Conservation (phyloP, 805 yeast species). For the Zygotorulaspora danielsina region DNA sequence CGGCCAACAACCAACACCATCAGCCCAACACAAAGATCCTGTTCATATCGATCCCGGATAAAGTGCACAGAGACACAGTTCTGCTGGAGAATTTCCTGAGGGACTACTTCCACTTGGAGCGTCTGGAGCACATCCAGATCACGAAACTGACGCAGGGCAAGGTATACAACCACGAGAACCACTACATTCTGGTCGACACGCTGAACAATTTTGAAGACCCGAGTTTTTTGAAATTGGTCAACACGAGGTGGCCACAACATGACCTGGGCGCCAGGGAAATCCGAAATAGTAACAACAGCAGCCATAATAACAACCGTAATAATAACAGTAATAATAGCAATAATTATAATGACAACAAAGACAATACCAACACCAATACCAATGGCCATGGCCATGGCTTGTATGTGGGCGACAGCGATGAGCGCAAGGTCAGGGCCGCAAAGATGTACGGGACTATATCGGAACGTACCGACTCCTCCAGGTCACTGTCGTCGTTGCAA, state of each 20-base stretch:
- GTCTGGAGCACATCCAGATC: slow-evolving; percentile 29
- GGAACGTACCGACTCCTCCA: slow-evolving; percentile 4
- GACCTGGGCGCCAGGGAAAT: slow-evolving; percentile 2
- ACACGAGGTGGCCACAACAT: slow-evolving; percentile 12
- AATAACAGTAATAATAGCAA: neutral
- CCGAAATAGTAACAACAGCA: neutral
- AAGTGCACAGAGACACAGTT: slow-evolving; percentile 29
- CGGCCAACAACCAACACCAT: slow-evolving; percentile 5
- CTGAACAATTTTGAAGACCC: slow-evolving; percentile 31
- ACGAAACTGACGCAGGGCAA: slow-evolving; percentile 30
- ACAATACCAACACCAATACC: neutral
- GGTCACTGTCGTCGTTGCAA: neutral
- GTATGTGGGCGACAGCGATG: neutral
- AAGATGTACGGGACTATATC: slow-evolving; percentile 7
- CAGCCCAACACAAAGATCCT: slow-evolving; percentile 23
- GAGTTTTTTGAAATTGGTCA: slow-evolving; percentile 26
- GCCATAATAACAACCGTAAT: neutral
- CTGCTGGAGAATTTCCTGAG: slow-evolving; percentile 31
- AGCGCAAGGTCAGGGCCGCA: neutral
- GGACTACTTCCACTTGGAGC: slow-evolving; percentile 32
- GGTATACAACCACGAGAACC: slow-evolving; percentile 33
- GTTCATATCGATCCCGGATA: slow-evolving; percentile 34
- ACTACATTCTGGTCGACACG: slow-evolving; percentile 32
- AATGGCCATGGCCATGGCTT: neutral
- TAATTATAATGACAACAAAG: neutral